Evolutionary conservation across 2,329 filamentous ascomycete genomes (phyloP).

Genomic region (Amphichorda felina): DNA sequence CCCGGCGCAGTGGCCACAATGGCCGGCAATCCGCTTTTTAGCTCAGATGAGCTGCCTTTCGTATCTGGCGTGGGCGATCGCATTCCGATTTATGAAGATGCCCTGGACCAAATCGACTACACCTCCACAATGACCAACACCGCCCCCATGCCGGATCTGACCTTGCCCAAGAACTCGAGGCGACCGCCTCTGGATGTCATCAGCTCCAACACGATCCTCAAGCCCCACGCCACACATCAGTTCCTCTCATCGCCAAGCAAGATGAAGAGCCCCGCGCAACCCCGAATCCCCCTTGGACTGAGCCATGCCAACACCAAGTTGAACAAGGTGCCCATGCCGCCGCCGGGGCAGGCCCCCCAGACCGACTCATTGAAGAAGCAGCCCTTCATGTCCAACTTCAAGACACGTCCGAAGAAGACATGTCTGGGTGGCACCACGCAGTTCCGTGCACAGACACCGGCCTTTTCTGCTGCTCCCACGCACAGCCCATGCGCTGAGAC

Average conservation of each 20-base stretch:
- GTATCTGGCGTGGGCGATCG: slow-evolving; percentile 18
- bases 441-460: not conserved
- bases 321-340: slow-evolving; percentile 55
- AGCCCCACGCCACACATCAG: slow-evolving; percentile 8
- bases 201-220: slow-evolving; percentile 1
- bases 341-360: slow-evolving; percentile 29
- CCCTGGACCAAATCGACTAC: slow-evolving; percentile 22
- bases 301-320: slow-evolving; percentile 46
- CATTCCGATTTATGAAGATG: slow-evolving; percentile 36
- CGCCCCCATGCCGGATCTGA: slow-evolving; percentile 40
- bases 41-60: slow-evolving; percentile 26
- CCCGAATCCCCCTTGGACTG: slow-evolving; percentile 42
- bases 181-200: not conserved
- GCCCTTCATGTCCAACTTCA: slow-evolving; percentile 45
- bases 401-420: slow-evolving; percentile 42
- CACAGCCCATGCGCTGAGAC: too few species aligned
- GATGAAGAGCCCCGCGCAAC: slow-evolving; percentile 46
- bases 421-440: slow-evolving; percentile 2
- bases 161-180: not conserved
- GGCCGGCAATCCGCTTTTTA: slow-evolving; percentile 38
- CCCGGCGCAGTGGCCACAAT: slow-evolving; percentile 41
- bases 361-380: slow-evolving; percentile 64
- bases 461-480: slow-evolving; percentile 13
- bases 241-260: slow-evolving; percentile 60
- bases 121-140: slow-evolving; percentile 38